These are phyloP conservation scores for Mortierella sp. DNA, from an alignment of 371 early-diverging fungal species.

Conservation along the genomic window DNA sequence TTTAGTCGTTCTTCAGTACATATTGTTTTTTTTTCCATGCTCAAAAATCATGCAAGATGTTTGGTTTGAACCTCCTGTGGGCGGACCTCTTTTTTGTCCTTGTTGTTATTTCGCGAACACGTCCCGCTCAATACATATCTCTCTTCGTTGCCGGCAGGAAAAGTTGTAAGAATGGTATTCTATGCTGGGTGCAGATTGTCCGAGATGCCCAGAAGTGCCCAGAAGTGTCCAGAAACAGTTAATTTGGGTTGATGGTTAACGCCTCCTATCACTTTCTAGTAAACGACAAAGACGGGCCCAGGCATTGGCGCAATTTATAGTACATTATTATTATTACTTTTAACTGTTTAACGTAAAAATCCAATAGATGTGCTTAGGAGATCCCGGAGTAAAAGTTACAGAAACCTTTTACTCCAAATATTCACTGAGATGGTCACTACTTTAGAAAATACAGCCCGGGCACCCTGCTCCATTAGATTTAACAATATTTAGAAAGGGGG, in stretches of 20 bases:
- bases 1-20: too few species aligned
- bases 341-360: neutral
- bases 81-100: neutral
- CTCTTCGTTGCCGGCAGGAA: too few species aligned
- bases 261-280: too few species aligned
- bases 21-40: neutral
- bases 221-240: too few species aligned
- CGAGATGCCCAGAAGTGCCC: too few species aligned
- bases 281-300: neutral
- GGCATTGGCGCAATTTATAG: neutral
- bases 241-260: too few species aligned
- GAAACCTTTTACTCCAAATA: slow-evolving; percentile 15
- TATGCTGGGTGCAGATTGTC: too few species aligned
- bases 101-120: too few species aligned
- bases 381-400: neutral
- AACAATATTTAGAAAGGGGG: neutral
- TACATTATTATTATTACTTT: too few species aligned
- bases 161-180: too few species aligned
- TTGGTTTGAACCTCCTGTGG: neutral
- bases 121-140: too few species aligned
- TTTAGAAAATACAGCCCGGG: neutral
- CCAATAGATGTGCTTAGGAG: neutral
- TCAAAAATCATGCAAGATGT: neutral
- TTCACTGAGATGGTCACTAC: slow-evolving; percentile 7
- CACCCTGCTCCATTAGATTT: neutral